phyloP scores from a whole-genome alignment of 768 basidiomycete species.

The Cystobasidium onofrii region DNA sequence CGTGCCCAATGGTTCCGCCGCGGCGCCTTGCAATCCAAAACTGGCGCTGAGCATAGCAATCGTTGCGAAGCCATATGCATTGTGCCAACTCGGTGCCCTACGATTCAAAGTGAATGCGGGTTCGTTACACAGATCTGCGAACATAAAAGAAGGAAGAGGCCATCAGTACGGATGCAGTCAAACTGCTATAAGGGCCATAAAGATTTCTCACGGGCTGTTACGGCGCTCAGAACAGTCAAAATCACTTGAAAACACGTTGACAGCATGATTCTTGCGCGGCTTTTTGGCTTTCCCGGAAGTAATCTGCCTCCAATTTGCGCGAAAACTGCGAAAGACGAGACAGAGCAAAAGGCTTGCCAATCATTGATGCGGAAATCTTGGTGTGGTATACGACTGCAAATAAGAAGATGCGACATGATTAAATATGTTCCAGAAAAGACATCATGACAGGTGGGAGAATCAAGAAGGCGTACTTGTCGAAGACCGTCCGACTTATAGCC shows the following conservation, averaged over 20 bases:
- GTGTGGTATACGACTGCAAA: no score
- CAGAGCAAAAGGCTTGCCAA: neutral
- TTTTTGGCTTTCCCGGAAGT: neutral
- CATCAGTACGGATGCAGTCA: neutral
- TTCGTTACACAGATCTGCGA: neutral
- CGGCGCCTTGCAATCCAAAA: conserved; percentile 6
- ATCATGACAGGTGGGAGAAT: neutral
- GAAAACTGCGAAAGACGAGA: neutral
- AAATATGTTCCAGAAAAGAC: no score
- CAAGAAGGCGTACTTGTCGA: neutral
- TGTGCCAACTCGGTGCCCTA: neutral
- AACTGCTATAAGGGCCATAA: neutral
- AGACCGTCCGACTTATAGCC: neutral
- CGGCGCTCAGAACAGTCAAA: neutral
- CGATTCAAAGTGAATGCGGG: neutral
- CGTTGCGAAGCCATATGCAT: conserved; percentile 2
- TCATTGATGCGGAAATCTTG: neutral
- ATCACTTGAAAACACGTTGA: neutral
- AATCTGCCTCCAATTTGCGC: neutral
- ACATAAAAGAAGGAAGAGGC: neutral
- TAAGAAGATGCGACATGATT: no score
- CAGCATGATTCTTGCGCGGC: neutral
- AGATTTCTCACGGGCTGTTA: neutral
- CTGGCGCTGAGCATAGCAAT: neutral
- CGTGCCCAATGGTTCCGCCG: neutral